Percentiles rank a stretch among this genome's conserved stretches.
Conservation (phyloP, 2,329 filamentous ascomycete genomes). For the Diaporthe vaccinii region DNA sequence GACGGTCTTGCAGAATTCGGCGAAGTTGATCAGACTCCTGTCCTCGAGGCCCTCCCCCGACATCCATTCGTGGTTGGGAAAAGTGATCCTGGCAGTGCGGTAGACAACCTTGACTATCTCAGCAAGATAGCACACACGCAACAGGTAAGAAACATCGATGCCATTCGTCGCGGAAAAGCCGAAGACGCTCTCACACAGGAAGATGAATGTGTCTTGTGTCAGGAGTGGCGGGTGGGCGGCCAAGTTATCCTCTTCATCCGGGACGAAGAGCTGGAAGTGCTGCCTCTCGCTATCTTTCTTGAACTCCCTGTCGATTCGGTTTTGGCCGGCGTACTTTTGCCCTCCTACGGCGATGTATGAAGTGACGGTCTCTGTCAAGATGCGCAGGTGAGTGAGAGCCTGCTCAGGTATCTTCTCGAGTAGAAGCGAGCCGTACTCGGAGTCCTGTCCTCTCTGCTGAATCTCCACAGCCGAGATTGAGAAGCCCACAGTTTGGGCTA, state of each 20-base stretch:
- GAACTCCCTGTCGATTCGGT: constrained; percentile 76
- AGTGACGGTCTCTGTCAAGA: constrained; percentile 88
- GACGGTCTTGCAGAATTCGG: constrained; percentile 65
- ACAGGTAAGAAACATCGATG: constrained; percentile 82
- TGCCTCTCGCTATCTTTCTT: constrained; percentile 77
- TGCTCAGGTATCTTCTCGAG: constrained; percentile 89
- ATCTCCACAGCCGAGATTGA: constrained; percentile 93
- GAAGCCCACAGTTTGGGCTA: constrained; percentile 79
- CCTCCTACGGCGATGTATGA: constrained; percentile 86
- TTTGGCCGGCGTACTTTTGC: constrained; percentile 71
- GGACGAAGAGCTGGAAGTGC: constrained; percentile 80
- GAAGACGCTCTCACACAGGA: constrained; percentile 84
- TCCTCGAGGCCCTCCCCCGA: constrained; percentile 47
- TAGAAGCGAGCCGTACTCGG: constrained; percentile 79
- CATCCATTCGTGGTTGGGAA: constrained; percentile 57
- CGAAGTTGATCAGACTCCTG: constrained; percentile 66
- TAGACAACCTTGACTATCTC: constrained; percentile 88
- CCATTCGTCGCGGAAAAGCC: constrained; percentile 76
- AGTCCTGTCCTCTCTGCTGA: constrained; percentile 86
- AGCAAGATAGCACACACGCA: constrained; percentile 89
- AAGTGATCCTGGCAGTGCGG: constrained; percentile 67
- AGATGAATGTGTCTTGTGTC: constrained; percentile 79
- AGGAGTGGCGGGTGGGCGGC: constrained; percentile 66
- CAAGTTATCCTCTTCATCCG: constrained; percentile 17
- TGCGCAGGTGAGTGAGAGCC: constrained; percentile 85